phyloP scores from a whole-genome alignment of 1,139 yeast species.

The Eremothecium cymbalariae region DNA sequence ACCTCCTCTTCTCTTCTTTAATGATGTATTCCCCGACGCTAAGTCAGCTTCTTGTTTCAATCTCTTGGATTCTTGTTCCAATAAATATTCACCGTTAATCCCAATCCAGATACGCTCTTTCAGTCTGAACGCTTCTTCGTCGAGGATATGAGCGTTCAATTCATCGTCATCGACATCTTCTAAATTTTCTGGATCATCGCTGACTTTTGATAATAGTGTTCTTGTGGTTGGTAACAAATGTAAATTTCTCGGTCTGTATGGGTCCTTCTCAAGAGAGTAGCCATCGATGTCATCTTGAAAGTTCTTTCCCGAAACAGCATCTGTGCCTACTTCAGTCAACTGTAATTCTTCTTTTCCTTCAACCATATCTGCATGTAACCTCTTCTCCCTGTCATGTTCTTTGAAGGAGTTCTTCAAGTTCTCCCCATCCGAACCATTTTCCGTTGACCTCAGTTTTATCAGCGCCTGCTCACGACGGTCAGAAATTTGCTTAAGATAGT shows the following conservation, averaged over 20 bases:
- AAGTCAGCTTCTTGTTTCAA: slow-evolving; percentile 82
- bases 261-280: slow-evolving; percentile 30
- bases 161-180: slow-evolving; percentile 83
- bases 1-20: slow-evolving; percentile 38
- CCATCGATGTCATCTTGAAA: slow-evolving; percentile 30
- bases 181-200: slow-evolving; percentile 54
- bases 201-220: slow-evolving; percentile 44
- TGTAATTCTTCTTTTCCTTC: slow-evolving; percentile 13
- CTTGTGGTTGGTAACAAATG: slow-evolving; percentile 47
- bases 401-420: slow-evolving; percentile 19
- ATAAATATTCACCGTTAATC: slow-evolving; percentile 72
- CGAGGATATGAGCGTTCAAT: slow-evolving; percentile 49
- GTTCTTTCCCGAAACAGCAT: slow-evolving; percentile 9
- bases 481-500: slow-evolving; percentile 38
- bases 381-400: slow-evolving; percentile 16
- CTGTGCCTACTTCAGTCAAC: slow-evolving; percentile 8
- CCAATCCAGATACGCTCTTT: slow-evolving; percentile 87
- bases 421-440: slow-evolving; percentile 20
- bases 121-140: slow-evolving; percentile 55
- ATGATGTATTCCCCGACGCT: slow-evolving; percentile 63
- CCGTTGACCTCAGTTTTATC: slow-evolving; percentile 29
- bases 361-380: slow-evolving; percentile 14
- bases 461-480: slow-evolving; percentile 35
- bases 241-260: slow-evolving; percentile 50
- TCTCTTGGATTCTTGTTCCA: slow-evolving; percentile 79